Evolutionary conservation across 2,329 filamentous ascomycete species (phyloP).

Genomic region (Fusarium nanum): DNA sequence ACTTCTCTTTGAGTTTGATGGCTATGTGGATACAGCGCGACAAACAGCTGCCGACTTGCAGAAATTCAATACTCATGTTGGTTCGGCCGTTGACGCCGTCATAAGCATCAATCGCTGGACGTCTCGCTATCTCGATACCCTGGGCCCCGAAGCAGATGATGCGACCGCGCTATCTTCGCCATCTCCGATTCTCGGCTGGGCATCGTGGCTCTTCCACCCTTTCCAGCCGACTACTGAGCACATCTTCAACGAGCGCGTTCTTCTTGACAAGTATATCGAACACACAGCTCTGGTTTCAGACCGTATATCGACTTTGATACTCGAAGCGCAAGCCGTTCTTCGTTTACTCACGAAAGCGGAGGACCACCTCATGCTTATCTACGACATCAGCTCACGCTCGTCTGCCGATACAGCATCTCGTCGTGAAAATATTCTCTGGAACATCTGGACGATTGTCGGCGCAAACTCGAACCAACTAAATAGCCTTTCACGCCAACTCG

Average conservation of each 20-base stretch:
- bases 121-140: slow-evolving; percentile 72
- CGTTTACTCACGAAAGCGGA: slow-evolving; percentile 75
- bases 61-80: slow-evolving; percentile 81
- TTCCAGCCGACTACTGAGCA: slow-evolving; percentile 68
- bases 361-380: slow-evolving; percentile 75
- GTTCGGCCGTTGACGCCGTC: slow-evolving; percentile 77
- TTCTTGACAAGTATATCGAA: slow-evolving; percentile 79
- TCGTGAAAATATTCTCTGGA: slow-evolving; percentile 74
- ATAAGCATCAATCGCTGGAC: slow-evolving; percentile 83
- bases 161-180: slow-evolving; percentile 50
- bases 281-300: slow-evolving; percentile 78
- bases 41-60: slow-evolving; percentile 74
- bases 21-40: slow-evolving; percentile 77
- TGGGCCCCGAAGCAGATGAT: slow-evolving; percentile 56
- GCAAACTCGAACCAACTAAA: slow-evolving; percentile 71
- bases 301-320: slow-evolving; percentile 74
- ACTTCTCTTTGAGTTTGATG: slow-evolving; percentile 79
- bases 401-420: slow-evolving; percentile 67
- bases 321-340: slow-evolving; percentile 76
- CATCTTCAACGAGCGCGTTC: slow-evolving; percentile 62
- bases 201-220: slow-evolving; percentile 65
- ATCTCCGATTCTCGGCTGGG: slow-evolving; percentile 50
- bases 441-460: slow-evolving; percentile 80
- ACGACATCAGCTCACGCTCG: slow-evolving; percentile 74
- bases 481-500: slow-evolving; percentile 72